A percentile compares a stretch with the other conserved stretches of the same genome.
These are phyloP conservation scores for Phytopythium montanum DNA, from an alignment of 352 stramenopile genomes.

Conservation along the genomic window DNA sequence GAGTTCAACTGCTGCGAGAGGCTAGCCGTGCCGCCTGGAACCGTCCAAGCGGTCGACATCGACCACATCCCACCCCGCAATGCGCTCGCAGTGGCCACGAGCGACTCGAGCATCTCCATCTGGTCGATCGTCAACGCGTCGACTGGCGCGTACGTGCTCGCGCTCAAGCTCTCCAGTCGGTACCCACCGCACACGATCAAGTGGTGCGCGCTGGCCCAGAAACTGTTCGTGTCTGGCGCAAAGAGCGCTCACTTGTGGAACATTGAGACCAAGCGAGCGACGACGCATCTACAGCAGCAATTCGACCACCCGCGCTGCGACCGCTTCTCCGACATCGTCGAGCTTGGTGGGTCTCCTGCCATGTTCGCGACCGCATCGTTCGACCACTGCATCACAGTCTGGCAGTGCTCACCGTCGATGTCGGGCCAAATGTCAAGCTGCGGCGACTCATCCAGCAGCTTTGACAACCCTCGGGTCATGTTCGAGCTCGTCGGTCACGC, in stretches of 20 bases:
- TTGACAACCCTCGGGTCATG: conserved; percentile 23
- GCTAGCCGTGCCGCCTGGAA: conserved; percentile 9
- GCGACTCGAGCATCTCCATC: conserved; percentile 49
- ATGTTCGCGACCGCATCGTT: conserved; percentile 74
- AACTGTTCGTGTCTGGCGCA: conserved; percentile 40
- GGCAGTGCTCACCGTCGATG: conserved; percentile 41
- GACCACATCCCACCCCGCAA: conserved; percentile 56
- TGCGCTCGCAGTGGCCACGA: conserved; percentile 46
- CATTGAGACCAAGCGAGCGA: conserved; percentile 38
- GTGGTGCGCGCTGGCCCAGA: conserved; percentile 45
- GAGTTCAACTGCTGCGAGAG: conserved; percentile 58
- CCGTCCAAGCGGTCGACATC: conserved; percentile 40
- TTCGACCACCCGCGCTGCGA: conserved; percentile 28
- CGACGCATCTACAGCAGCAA: conserved; percentile 22
- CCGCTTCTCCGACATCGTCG: conserved; percentile 50
- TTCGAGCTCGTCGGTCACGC: conserved; percentile 64
- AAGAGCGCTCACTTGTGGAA: conserved; percentile 64
- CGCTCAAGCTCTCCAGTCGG: conserved; percentile 49
- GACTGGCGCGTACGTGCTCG: conserved; percentile 58
- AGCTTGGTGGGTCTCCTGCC: conserved; percentile 38
- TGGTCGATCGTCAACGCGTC: conserved; percentile 67
- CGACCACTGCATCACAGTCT: conserved; percentile 72
- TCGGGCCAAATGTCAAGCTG: neutral
- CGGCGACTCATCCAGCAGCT: neutral
- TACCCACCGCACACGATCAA: conserved; percentile 48